Conservation (phyloP, 169 alveolate genomes). For the Amoebophrya sp. region DNA sequence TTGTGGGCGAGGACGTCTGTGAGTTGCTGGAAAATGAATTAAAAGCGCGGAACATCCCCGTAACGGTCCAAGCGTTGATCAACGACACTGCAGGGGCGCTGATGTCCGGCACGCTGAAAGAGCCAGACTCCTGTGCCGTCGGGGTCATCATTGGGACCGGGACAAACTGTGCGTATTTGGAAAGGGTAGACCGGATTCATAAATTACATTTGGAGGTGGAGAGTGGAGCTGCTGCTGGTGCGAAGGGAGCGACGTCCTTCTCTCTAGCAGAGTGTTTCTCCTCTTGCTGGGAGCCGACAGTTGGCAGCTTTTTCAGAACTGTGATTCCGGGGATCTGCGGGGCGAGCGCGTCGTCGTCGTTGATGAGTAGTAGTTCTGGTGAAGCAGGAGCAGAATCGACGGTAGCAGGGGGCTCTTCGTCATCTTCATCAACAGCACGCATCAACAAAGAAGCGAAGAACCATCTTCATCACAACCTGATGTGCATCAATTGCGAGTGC, state of each 20-base stretch:
- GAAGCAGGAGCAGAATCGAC: no score
- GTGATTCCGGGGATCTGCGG: no score
- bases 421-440: neutral
- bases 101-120: neutral
- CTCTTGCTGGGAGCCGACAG: no score
- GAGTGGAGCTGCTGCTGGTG: no score
- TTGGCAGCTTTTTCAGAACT: no score
- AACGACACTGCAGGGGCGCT: constrained; percentile 23
- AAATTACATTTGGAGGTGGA: neutral
- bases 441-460: neutral
- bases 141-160: constrained; percentile 7
- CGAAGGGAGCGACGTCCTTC: neutral
- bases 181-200: neutral
- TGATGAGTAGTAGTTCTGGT: no score
- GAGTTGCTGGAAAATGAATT: neutral
- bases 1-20: neutral
- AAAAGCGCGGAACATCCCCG: neutral
- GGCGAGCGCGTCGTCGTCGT: neutral
- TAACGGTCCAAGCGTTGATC: neutral
- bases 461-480: neutral
- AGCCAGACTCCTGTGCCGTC: neutral
- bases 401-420: no score
- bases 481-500: neutral
- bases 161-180: neutral
- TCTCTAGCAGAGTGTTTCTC: no score